Percentiles rank a stretch among this genome's conserved stretches.
Evolutionary conservation across 352 stramenopile species (phyloP).

Genomic region (Saprolegnia diclina): DNA sequence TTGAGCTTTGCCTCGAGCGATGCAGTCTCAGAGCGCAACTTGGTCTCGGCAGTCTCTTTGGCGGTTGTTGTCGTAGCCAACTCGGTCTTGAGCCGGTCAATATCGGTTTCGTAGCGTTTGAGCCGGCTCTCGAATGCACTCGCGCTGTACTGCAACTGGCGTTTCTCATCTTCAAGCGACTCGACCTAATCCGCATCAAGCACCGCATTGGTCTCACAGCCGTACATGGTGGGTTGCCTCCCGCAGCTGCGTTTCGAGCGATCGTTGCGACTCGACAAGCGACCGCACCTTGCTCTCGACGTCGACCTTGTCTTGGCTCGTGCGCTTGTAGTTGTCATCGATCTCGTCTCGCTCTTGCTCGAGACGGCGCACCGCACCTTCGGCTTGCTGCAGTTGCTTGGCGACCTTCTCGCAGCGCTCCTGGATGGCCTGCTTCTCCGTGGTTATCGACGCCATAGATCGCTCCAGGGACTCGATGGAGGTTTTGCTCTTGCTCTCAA

Average conservation of each 20-base stretch:
- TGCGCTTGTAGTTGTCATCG: not conserved
- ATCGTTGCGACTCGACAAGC: constrained; percentile 26
- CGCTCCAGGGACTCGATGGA: constrained; percentile 3
- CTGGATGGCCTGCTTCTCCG: constrained; percentile 34
- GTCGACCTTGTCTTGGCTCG: not conserved
- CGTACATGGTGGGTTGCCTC: constrained; percentile 24
- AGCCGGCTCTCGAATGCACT: constrained; percentile 35
- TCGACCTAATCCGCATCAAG: constrained; percentile 30
- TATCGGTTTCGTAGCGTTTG: constrained; percentile 36
- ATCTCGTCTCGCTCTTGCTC: constrained; percentile 11
- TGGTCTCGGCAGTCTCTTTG: constrained; percentile 30
- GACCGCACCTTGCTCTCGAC: constrained; percentile 28
- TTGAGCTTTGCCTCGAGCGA: constrained; percentile 27
- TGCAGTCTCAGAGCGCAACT: constrained; percentile 29
- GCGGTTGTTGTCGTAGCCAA: constrained; percentile 31
- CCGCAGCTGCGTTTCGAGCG: constrained; percentile 29
- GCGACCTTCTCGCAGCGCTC: constrained; percentile 34
- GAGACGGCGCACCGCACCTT: constrained; percentile 5
- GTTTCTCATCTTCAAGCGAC: constrained; percentile 31
- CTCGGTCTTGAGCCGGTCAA: constrained; percentile 30
- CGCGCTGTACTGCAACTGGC: constrained; percentile 27
- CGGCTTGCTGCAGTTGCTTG: constrained; percentile 33
- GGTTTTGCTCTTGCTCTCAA: constrained; percentile 16
- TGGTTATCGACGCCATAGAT: not conserved
- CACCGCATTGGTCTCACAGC: not conserved